phyloP scores from a whole-genome alignment of 2,329 filamentous ascomycete species.

The Sporothrix brunneoviolacea region DNA sequence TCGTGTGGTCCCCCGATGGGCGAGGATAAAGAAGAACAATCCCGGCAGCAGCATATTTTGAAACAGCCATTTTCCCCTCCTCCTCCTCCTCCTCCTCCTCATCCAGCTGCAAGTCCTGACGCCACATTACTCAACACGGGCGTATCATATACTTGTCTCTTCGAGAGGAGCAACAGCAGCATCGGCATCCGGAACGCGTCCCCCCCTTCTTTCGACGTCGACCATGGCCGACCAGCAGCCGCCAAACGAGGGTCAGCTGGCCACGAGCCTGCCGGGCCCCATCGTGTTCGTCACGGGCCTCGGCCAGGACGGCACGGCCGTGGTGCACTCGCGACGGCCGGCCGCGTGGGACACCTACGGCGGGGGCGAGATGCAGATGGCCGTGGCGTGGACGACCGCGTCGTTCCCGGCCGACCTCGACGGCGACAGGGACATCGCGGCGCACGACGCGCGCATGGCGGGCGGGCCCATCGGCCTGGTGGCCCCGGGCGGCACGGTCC shows the following conservation, averaged over 20 bases:
- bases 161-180: too few relatives aligned
- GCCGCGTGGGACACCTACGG: constrained; percentile 15
- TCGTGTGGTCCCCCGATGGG: too few relatives aligned
- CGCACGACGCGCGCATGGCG: constrained; percentile 17
- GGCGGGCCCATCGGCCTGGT: constrained; percentile 18
- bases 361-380: constrained; percentile 15
- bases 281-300: constrained; percentile 18
- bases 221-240: not conserved
- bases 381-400: constrained; percentile 18
- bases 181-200: too few relatives aligned
- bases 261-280: constrained; percentile 14
- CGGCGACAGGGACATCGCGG: constrained; percentile 17
- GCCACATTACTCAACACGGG: too few relatives aligned
- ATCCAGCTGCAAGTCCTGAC: too few relatives aligned
- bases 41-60: too few relatives aligned
- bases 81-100: not conserved
- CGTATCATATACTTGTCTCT: too few relatives aligned
- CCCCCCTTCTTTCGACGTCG: not conserved
- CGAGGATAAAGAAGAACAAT: too few relatives aligned
- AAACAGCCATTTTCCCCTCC: too few relatives aligned
- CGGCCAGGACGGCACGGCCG: constrained; percentile 14
- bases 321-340: constrained; percentile 17
- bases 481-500: constrained; percentile 18
- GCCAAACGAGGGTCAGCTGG: not conserved
- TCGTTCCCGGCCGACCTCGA: constrained; percentile 18